Conservation (phyloP, 2,329 filamentous ascomycete genomes). For the Aspergillus sojae region DNA sequence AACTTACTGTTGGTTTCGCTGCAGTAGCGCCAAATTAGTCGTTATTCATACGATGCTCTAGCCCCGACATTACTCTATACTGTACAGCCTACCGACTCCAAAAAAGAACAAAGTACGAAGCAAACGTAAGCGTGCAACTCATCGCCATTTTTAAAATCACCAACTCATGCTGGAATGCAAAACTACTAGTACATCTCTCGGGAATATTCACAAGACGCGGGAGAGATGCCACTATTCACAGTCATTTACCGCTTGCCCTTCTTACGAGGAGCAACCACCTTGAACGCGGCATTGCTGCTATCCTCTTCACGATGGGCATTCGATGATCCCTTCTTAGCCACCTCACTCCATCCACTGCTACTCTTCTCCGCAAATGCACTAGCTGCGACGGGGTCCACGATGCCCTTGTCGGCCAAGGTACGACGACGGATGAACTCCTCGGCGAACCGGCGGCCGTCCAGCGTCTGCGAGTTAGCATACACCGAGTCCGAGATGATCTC, state of each 20-base stretch:
- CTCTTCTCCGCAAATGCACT: conserved; percentile 56
- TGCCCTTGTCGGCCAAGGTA: conserved; percentile 88
- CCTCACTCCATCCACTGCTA: conserved; percentile 86
- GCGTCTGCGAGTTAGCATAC: conserved; percentile 81
- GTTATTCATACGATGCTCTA: too few relatives aligned
- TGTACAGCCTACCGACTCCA: too few relatives aligned
- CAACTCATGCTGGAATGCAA: neutral
- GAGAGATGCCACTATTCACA: neutral
- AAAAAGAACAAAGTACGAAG: neutral
- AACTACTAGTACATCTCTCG: conserved; percentile 7
- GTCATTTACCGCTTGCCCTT: conserved; percentile 71
- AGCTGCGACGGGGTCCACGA: conserved; percentile 66
- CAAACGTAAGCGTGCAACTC: neutral
- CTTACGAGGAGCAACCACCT: conserved; percentile 90
- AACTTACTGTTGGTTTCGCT: too few relatives aligned
- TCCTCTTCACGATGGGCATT: conserved; percentile 52
- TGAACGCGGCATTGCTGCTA: conserved; percentile 67
- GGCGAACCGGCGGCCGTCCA: conserved; percentile 90
- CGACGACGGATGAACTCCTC: conserved; percentile 93
- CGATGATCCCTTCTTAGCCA: conserved; percentile 82
- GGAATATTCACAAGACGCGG: neutral
- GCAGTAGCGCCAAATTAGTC: too few relatives aligned
- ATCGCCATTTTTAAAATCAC: neutral
- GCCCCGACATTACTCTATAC: too few relatives aligned
- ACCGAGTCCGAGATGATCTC: conserved; percentile 88